Evolutionary conservation across 495 filamentous ascomycete genomes (phyloP).

Genomic region (Massariosphaeria phaeospora): DNA sequence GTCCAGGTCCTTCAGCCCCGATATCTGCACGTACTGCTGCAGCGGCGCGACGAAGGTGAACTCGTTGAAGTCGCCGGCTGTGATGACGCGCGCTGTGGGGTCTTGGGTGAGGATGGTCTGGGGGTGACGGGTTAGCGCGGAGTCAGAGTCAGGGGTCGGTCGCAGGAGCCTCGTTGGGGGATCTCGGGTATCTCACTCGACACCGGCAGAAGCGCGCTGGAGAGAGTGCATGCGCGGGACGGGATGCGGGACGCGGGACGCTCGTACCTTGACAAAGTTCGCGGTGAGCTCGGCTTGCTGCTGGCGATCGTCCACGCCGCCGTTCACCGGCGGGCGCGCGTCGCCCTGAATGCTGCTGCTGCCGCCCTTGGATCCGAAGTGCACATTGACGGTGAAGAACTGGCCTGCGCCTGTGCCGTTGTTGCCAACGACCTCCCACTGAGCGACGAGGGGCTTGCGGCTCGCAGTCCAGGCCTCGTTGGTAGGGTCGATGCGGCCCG

Average conservation of each 20-base stretch:
- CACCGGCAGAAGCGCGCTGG: too few relatives aligned
- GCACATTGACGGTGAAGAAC: conserved; percentile 60
- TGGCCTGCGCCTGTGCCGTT: conserved; percentile 26
- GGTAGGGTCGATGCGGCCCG: conserved; percentile 53
- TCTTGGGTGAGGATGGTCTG: conserved; percentile 44
- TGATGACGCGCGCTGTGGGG: conserved; percentile 44
- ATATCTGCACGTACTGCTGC: conserved; percentile 42
- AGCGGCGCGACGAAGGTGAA: conserved; percentile 53
- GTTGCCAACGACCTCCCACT: conserved; percentile 48
- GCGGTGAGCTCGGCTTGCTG: conserved; percentile 49
- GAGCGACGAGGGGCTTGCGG: conserved; percentile 56
- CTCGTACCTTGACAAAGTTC: conserved; percentile 35
- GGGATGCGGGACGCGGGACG: background rate
- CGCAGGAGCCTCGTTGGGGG: too few relatives aligned
- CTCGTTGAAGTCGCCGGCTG: conserved; percentile 61
- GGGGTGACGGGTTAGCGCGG: background rate
- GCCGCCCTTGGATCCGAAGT: conserved; percentile 54
- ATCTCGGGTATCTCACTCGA: too few relatives aligned
- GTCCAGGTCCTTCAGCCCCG: conserved; percentile 52
- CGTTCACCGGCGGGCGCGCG: conserved; percentile 56
- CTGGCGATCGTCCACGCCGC: conserved; percentile 46
- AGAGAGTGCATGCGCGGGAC: background rate
- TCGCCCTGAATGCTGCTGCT: conserved; percentile 54
- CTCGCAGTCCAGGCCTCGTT: conserved; percentile 50
- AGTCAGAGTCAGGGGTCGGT: background rate